Evolutionary conservation across 148 eudicot genomes (phyloP).

Genomic region (Hydrangea macrophylla): DNA sequence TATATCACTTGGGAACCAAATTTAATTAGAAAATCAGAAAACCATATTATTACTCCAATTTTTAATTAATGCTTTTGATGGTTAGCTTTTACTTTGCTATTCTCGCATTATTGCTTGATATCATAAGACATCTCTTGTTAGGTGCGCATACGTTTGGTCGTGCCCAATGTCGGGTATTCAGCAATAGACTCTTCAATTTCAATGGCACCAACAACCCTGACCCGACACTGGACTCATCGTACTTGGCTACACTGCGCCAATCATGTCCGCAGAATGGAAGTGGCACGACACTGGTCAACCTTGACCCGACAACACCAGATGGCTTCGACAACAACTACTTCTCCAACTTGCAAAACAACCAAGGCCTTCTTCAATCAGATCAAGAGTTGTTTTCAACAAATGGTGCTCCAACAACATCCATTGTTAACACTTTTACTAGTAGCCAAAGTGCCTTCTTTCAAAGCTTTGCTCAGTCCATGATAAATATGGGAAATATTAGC

Average conservation of each 20-base stretch:
- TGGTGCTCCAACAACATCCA: slow-evolving; percentile 15
- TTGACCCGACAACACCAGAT: slow-evolving; percentile 22
- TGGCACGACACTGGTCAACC: slow-evolving; percentile 10
- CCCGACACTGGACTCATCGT: slow-evolving; percentile 28
- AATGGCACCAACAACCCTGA: too few relatives aligned
- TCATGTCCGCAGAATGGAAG: slow-evolving; percentile 28
- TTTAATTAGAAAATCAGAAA: too few relatives aligned
- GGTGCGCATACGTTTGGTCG: slow-evolving; percentile 54
- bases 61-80: background rate
- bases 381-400: slow-evolving; percentile 26
- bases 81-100: too few relatives aligned
- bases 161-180: slow-evolving; percentile 27
- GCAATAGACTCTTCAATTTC: slow-evolving; percentile 38
- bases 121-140: too few relatives aligned
- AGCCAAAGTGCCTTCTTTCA: slow-evolving; percentile 25
- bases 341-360: slow-evolving; percentile 23
- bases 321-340: slow-evolving; percentile 30
- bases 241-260: slow-evolving; percentile 16
- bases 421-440: slow-evolving; percentile 16
- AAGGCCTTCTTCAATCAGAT: slow-evolving; percentile 28
- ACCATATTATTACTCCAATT: too few relatives aligned
- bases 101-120: too few relatives aligned
- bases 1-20: too few relatives aligned
- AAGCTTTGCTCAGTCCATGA: slow-evolving; percentile 32
- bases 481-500: slow-evolving; percentile 31